Evolutionary conservation across 805 yeast species (phyloP), one percentile per base, ranked within the genome.

Genomic region (Saccharomyces eubayanus): DNA sequence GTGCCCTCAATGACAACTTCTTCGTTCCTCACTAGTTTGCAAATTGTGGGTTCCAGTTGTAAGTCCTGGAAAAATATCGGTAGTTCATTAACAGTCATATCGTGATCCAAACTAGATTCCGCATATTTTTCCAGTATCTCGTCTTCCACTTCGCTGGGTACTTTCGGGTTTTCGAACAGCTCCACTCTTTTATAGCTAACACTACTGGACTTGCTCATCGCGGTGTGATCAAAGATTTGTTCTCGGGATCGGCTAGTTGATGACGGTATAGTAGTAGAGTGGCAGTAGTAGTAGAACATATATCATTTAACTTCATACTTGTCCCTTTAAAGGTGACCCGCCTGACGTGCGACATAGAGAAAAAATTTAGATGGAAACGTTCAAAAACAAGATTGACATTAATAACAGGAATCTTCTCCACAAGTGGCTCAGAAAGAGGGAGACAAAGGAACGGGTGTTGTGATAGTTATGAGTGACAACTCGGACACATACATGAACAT

Each of bases 71-170:
- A 67, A 62, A 51, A 75, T 0, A 31, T 24, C 0, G 52, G 51
- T 2, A 79, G 55, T 14, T 75, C 69, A 2, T 54, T 49, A 0
- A 58, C 31, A 8, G 63, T 60, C 65, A 79, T 70, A 54, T 79
- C 84, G 12, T 67, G 67, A 5, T 72, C 77, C 40, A 74, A 66
- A 29, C 76, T 72, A 53, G 67, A 73, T 11, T 63, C 63, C 0
- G 79, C 72, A 59, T 72, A 78, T 0, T 71, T 68, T 24, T 73
- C 78, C 6, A 79, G 63, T 5, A 79, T 64, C 29, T 67, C 71
- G 57, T 77, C 78, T 57, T 78, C 83, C 5, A 77, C 65, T 5
- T 70, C 71, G 20, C 63, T 60, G 0, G 82, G 81, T 0, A 78
- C 67, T 14, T 62, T 63, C 16, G 59, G 62, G 9, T 64, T 62